Conservation (phyloP, 768 basidiomycete species). For the Termitomyces sp. region DNA sequence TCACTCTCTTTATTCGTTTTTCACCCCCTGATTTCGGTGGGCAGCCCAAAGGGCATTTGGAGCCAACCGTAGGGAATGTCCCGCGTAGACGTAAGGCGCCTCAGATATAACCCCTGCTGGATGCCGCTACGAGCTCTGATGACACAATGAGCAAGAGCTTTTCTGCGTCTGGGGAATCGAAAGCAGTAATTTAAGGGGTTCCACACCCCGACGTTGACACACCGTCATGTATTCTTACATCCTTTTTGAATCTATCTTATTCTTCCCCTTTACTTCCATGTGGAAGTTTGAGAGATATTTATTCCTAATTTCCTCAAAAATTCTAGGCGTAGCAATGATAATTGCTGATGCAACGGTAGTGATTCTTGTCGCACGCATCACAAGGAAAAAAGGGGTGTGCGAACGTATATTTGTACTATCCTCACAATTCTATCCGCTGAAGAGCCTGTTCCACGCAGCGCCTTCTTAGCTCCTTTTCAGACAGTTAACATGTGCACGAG, state of each 20-base stretch:
- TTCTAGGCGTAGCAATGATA: too few relatives aligned
- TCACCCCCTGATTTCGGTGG: slow-evolving; percentile 4
- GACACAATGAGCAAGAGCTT: neutral
- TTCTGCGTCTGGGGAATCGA: neutral
- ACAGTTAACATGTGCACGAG: too few relatives aligned
- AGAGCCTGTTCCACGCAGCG: too few relatives aligned
- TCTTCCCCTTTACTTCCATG: too few relatives aligned
- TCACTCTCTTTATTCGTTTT: slow-evolving; percentile 3
- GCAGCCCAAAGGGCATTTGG: slow-evolving; percentile 8
- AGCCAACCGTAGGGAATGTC: slow-evolving; percentile 3
- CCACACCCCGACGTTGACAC: neutral
- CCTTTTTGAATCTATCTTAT: neutral
- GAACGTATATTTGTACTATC: too few relatives aligned
- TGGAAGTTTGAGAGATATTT: neutral
- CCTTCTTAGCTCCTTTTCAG: too few relatives aligned
- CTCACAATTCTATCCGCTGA: too few relatives aligned
- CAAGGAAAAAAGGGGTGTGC: too few relatives aligned
- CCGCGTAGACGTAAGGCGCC: slow-evolving; percentile 2
- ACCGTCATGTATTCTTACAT: neutral
- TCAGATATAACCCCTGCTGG: too few relatives aligned
- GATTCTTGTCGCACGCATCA: too few relatives aligned
- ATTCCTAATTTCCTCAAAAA: too few relatives aligned
- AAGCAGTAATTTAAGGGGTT: neutral
- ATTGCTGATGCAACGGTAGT: too few relatives aligned
- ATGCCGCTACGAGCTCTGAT: neutral